These are phyloP conservation scores for Coprinopsis strossmayeri DNA, from an alignment of 768 basidiomycete species.

Conservation along the genomic window DNA sequence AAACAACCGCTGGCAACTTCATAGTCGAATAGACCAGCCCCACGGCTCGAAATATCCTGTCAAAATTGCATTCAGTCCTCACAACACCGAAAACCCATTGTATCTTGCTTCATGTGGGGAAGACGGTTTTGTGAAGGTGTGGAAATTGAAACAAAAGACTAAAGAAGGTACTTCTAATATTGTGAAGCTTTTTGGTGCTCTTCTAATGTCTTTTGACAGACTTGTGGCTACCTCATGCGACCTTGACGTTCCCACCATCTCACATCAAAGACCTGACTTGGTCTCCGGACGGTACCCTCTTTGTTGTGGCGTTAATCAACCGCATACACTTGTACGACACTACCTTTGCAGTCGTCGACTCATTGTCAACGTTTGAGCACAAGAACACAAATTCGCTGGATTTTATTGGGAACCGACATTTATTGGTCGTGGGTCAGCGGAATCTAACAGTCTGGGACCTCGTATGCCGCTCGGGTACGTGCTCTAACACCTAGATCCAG, in stretches of 20 bases:
- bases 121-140: conserved; percentile 75
- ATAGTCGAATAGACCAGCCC: conserved; percentile 85
- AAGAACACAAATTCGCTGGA: conserved; percentile 35
- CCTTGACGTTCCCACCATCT: conserved; percentile 62
- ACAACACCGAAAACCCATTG: conserved; percentile 21
- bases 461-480: conserved; percentile 52
- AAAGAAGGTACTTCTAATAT: conserved; percentile 40
- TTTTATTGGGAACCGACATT: conserved; percentile 72
- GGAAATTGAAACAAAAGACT: conserved; percentile 51
- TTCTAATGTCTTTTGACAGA: conserved; percentile 27
- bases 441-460: conserved; percentile 72
- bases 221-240: conserved; percentile 78
- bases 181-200: conserved; percentile 6
- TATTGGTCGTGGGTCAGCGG: conserved; percentile 45
- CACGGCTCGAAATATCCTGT: conserved; percentile 65
- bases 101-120: conserved; percentile 68
- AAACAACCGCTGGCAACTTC: conserved; percentile 61
- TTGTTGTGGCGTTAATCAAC: conserved; percentile 64
- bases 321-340: conserved; percentile 75
- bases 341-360: conserved; percentile 46
- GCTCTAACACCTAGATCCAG: neutral
- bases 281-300: conserved; percentile 81
- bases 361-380: conserved; percentile 53
- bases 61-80: conserved; percentile 64
- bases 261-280: conserved; percentile 63